Evolutionary conservation across 768 basidiomycete species (phyloP), one percentile per base, ranked within the genome.

Genomic region (Leccinellum rugosiceps): DNA sequence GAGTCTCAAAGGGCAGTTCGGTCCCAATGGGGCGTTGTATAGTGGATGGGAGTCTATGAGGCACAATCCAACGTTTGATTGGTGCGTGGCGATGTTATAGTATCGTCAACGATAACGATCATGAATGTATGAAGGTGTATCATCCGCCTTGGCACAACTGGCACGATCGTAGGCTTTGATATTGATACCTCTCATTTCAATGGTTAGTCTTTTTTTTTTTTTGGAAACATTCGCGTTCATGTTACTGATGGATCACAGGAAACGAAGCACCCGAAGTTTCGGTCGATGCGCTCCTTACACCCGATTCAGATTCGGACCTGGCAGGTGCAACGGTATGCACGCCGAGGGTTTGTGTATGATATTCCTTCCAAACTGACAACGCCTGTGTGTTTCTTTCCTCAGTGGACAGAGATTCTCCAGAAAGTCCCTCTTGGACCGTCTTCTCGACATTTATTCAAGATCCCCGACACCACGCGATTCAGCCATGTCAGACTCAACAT

Each of bases 171-270:
- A 15, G 95, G 94, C 1, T 91, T 97, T 66, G 96, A 98, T 70
- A 82, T 99, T 35, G 97, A 99, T 68, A 98, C 97, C 0, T 79
- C 88, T n/a, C 85, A 95, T 70, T 99, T 99, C 75, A 90, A 87
- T 59, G 97, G 96, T 81, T 76, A 41, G 71, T 3, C 58, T 0
- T 6, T 46, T 35, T 54, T 0, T 6, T 46, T 35, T 54, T 52
- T 58, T 58, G 57, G 53, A 41, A 19, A 3, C 5, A 11, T 9
- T 14, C 5, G 1, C 17, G 35, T 21, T 34, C 21, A 52, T 11
- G 38, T 46, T n/a, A 32, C 17, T 32, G 21, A 32, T 43, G 25
- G 28, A 28, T 45, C 31, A 11, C 53, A 92, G 90, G 90, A 15
- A 94, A 94, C 64, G 92, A 94, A 71, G 92, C 87, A 1, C 96